Base-by-base conservation (phyloP, 202 grass and related monocot genomes). In the Cymbopogon flexuosus region DNA sequence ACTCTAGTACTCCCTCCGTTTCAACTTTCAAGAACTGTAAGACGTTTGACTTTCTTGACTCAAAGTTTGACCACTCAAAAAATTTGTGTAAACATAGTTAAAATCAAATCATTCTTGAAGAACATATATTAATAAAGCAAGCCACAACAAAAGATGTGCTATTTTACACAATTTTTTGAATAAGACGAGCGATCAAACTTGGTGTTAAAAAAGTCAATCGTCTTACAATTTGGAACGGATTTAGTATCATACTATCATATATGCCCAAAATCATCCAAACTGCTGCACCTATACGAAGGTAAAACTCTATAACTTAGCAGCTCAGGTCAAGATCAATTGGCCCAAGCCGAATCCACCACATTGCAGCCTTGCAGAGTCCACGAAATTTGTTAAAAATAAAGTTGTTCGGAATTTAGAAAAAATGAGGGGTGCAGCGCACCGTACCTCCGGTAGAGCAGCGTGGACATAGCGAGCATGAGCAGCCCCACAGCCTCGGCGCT, bases 371-470 rank as follows among this genome's bases (percentile, higher is more conserved):
- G 42, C 3, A 22, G 21, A 0, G 49, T 54, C 6, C 2, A 6
- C 18, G 2, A 54, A 37, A 75, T 2, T 35, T 7, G 19, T 7
- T 19, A 33, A 15, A 6, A 12, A 18, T 1, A 39, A 56, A 54
- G 27, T 24, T 69, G 8, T 59, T 81, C 67, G 5, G 1, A 40
- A 15, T 39, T 75, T 35, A 18, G 43, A 88, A 42, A 84, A 81
- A 70, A 27, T 19, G 23, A 76, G 63, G 10, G 12, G 27, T n/a
- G 24, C 13, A 5, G 8, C 2, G 49, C 16, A 29, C 19, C 29
- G 30, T 10, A 97, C 95, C 95, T 94, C 73, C 91, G 81, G 57
- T 97, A 97, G 11, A 88, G 86, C n/a, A 97, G 82, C n/a, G 92
- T 97, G 49, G 95, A 94, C 85, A 94, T 91, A 31, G 90, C 88